Conservation (phyloP, 2,329 filamentous ascomycete species). For the Aspergillus intermedius region DNA sequence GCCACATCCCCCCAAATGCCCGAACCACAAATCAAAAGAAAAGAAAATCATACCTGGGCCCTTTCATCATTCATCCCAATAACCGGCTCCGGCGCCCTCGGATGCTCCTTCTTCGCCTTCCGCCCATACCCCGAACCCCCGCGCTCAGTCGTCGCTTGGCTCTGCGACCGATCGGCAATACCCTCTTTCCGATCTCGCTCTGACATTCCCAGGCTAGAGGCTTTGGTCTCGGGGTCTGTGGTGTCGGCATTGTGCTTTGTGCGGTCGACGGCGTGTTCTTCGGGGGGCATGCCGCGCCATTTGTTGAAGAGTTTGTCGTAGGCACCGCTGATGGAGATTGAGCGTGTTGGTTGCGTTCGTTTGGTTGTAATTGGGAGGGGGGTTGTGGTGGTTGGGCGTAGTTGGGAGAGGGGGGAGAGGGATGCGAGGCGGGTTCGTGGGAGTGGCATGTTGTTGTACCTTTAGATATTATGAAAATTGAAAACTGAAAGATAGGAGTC, state of each 20-base stretch:
- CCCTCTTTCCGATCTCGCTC: conserved; percentile 26
- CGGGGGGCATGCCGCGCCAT: conserved; percentile 28
- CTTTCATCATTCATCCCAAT: conserved; percentile 52
- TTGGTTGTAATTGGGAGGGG: conserved; percentile 5
- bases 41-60: conserved; percentile 31
- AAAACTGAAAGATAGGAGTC: neutral
- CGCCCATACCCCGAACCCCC: conserved; percentile 30
- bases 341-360: too few relatives aligned
- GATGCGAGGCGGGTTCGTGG: conserved; percentile 7
- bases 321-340: conserved; percentile 1
- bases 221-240: conserved; percentile 27
- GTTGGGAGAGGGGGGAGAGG: conserved; percentile 10
- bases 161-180: conserved; percentile 32
- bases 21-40: neutral
- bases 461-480: too few relatives aligned
- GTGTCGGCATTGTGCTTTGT: conserved; percentile 21
- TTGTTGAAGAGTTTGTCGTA: conserved; percentile 15
- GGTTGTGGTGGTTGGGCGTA: conserved; percentile 12
- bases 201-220: conserved; percentile 21
- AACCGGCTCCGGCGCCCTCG: conserved; percentile 45
- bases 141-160: conserved; percentile 35
- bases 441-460: conserved; percentile 3
- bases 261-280: conserved; percentile 29
- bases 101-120: conserved; percentile 43
- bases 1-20: neutral